These are phyloP conservation scores for Sugiyamaella xylanicola DNA, from an alignment of 1,139 yeast genomes.

Conservation along the genomic window DNA sequence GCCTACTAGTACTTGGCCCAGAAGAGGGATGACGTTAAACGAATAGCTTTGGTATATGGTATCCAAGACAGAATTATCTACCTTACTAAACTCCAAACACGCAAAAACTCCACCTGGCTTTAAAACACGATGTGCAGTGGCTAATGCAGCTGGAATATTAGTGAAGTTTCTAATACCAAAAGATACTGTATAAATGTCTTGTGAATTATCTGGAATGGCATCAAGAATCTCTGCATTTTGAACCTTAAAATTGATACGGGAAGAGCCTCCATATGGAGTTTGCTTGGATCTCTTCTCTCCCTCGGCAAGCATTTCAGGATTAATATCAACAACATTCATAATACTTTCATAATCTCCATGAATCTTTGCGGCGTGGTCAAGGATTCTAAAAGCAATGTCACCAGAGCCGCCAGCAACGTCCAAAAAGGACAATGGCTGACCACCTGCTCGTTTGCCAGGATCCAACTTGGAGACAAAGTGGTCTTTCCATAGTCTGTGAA, in stretches of 20 bases:
- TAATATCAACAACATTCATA: constrained; percentile 93
- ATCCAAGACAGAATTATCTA: constrained; percentile 75
- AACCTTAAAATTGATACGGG: constrained; percentile 75
- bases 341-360: constrained; percentile 74
- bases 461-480: constrained; percentile 86
- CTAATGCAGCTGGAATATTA: constrained; percentile 86
- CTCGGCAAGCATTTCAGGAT: constrained; percentile 92
- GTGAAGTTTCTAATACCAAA: constrained; percentile 98
- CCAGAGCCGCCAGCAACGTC: constrained; percentile 99
- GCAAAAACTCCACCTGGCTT: constrained; percentile 99
- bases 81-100: constrained; percentile 92
- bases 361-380: constrained; percentile 83
- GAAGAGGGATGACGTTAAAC: constrained; percentile 80
- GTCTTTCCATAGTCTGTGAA: constrained; percentile 93
- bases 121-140: constrained; percentile 90
- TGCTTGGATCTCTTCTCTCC: constrained; percentile 72
- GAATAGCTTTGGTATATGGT: constrained; percentile 84
- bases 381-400: constrained; percentile 92
- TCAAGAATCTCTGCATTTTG: constrained; percentile 94
- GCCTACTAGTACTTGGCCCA: constrained; percentile 94
- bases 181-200: constrained; percentile 94
- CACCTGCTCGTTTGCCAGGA: constrained; percentile 91
- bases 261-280: constrained; percentile 52
- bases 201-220: constrained; percentile 78
- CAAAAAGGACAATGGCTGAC: constrained; percentile 78